Evolutionary conservation across 2,329 filamentous ascomycete genomes (phyloP).

Genomic region (Cordyceps farinosa): DNA sequence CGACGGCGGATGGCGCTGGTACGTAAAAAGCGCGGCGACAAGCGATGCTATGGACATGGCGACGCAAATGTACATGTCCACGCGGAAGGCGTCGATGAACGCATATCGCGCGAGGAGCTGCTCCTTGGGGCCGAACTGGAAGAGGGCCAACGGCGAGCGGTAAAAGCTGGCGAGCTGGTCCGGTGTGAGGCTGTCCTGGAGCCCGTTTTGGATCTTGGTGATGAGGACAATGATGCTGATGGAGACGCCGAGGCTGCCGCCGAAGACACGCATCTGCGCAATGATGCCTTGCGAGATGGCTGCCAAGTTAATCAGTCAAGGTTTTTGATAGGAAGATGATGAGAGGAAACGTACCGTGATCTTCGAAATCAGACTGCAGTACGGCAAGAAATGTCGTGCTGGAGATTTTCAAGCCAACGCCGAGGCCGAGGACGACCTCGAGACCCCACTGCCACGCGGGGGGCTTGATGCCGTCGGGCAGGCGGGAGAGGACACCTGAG

Average conservation of each 20-base stretch:
- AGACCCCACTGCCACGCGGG: slow-evolving; percentile 21
- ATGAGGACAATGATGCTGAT: slow-evolving; percentile 24
- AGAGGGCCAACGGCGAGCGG: slow-evolving; percentile 20
- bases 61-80: slow-evolving; percentile 24
- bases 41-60: slow-evolving; percentile 20
- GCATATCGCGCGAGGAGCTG: slow-evolving; percentile 20
- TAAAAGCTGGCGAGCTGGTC: slow-evolving; percentile 22
- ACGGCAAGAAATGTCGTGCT: slow-evolving; percentile 24
- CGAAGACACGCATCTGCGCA: slow-evolving; percentile 26
- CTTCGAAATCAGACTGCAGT: slow-evolving; percentile 22
- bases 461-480: slow-evolving; percentile 16
- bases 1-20: slow-evolving; percentile 22
- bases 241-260: slow-evolving; percentile 28
- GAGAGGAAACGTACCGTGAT: slow-evolving; percentile 20
- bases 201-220: slow-evolving; percentile 20
- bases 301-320: not conserved
- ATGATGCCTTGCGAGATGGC: slow-evolving; percentile 23
- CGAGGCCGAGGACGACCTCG: slow-evolving; percentile 22
- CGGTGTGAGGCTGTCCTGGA: slow-evolving; percentile 19
- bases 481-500: slow-evolving; percentile 20
- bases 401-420: slow-evolving; percentile 22
- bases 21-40: slow-evolving; percentile 21
- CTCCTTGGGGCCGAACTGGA: slow-evolving; percentile 18
- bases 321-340: not conserved
- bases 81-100: slow-evolving; percentile 23